Base-by-base conservation (phyloP, 2,329 filamentous ascomycete genomes). In the Botrytis sinoallii region DNA sequence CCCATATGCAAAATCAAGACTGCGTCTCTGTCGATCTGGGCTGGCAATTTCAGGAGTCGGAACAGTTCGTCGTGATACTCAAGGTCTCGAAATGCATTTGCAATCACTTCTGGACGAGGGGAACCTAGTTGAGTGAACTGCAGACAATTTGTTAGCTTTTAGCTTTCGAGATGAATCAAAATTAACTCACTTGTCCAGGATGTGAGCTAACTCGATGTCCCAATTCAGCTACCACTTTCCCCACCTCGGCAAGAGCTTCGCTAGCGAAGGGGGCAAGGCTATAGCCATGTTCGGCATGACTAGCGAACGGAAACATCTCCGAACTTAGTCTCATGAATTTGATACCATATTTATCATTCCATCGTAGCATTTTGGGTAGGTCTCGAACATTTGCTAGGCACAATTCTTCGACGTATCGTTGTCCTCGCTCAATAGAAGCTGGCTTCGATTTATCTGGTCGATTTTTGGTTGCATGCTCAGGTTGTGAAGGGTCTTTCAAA, bases 231-330 rank as follows among this genome's bases (percentile, higher is more conserved):
- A 93, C 91, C 4, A 97, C 89, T 78, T 85, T 90, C 1, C 95
- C 95, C 12, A 89, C 93, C 77, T 95, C 91, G 3, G 88, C 91
- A 16, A 98, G 85, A 0, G 88, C 90, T 22, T 94, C 91, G 0
- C 92, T 89, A 0, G 95, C 95, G 81, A 98, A 98, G 0, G 93
- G 91, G 0, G 90, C 91, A 20, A 98, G 86, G 77, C 89, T 92
- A 82, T 98, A 98, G 0, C 95, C 95, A 77, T 97, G 92, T 75
- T 93, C 92, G 38, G 88, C 87, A 79, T 98, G 95, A 76, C 93
- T 97, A 2, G 95, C 95, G 81, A 98, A 98, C 0, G 95, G 95
- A 77, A 98, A 98, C 93, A 98, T 98, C 78, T 98, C 95, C 72
- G 93, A 97, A 77, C 93, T 97, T 32, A 98, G 85, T 1, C 95